Conservation (phyloP, 257 asterid genomes). For the Solanum gracilifrons region DNA sequence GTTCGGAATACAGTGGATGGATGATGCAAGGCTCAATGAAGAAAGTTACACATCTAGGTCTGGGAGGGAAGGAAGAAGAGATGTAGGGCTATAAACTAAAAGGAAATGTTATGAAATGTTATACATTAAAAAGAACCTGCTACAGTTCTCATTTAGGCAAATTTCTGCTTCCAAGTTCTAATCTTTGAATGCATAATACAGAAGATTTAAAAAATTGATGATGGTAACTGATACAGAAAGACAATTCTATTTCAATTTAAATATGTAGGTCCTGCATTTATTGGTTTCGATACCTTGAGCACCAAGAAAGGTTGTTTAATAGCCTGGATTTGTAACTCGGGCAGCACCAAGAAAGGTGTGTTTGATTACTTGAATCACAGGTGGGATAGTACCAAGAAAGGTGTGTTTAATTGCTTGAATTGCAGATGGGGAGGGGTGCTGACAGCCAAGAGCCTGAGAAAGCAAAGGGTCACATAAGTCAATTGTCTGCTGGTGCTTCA, state of each 20-base stretch:
- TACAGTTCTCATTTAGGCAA: not conserved
- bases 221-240: not conserved
- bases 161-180: not conserved
- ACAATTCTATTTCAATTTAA: not conserved
- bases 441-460: not conserved
- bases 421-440: not conserved
- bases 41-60: not conserved
- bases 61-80: not conserved
- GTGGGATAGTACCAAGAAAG: not conserved
- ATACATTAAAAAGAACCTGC: not conserved
- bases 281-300: not conserved
- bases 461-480: not conserved
- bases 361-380: not conserved
- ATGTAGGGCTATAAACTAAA: not conserved
- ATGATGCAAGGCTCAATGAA: not conserved
- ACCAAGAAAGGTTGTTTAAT: not conserved
- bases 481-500: not conserved
- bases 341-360: not conserved
- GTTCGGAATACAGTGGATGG: not conserved
- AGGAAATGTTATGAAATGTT: not conserved
- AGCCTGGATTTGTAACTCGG: not conserved
- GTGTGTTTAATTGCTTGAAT: not conserved
- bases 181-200: not conserved
- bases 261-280: not conserved
- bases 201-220: not conserved